Base-by-base conservation (phyloP, 208 protist species). In the Sergeia podlipaevii region DNA sequence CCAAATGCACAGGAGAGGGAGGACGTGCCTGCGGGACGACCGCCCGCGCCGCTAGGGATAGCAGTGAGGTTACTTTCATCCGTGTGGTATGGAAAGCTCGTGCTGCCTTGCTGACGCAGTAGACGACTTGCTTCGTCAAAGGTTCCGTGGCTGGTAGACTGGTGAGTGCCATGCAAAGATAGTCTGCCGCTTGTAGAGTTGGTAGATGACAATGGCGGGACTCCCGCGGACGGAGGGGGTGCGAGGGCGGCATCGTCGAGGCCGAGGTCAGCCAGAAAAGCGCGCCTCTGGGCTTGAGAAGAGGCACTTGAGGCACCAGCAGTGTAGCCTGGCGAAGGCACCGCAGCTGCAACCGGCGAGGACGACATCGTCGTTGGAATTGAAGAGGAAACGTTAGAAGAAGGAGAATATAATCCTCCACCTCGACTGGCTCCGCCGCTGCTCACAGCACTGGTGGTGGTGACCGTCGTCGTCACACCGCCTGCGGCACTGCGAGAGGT, bases 241-340 rank as follows among this genome's bases (percentile, higher is more conserved):
- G 48, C 27, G 32, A 63, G 30, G 34, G 39, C 39, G n/a, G 56
- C 21, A n/a, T 63, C 57, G 24, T 51, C 18, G 24, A 63, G 29
- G 18, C 57, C 57, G 15, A 63, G 21, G 30, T 63, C 57, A 13
- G 57, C 57, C 1, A 63, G 43, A 42, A 63, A 63, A 13, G 47
- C 46, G 17, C 46, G 46, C 4, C 57, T 44, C 47, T 63, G 52
- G 4, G 30, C 32, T 29, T 15, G 17, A 4, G 33, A 8, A 10
- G 45, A 29, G 26, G 8, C 45, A 13, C 20, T 27, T 20, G 15
- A 15, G 11, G 10, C 34, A 38, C 11, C 10, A 15, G 11, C 10
- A 15, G 34, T 38, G 34, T 17, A 15, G 34, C 34, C 34, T 38
- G 34, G 11, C 15, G 34, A 38, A 38, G 34, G 15, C 34, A 38